Evolutionary conservation across 108 stramenopile species (phyloP).

Genomic region (Nitzschia sp.): DNA sequence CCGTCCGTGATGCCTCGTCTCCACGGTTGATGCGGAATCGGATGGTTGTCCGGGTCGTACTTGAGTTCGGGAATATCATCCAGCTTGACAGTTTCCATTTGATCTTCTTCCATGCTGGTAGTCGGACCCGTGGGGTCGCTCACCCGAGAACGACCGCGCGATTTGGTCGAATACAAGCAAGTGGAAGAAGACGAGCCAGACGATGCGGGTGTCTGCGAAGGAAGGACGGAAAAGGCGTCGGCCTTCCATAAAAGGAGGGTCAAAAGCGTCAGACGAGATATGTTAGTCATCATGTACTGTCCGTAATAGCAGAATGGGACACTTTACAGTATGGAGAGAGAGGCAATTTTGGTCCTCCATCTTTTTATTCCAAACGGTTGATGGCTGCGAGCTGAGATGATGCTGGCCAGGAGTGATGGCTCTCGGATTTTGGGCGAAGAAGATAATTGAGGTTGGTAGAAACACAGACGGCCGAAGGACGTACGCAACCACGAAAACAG

Average conservation of each 20-base stretch:
- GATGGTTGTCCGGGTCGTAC: slow-evolving; percentile 44
- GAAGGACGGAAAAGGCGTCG: not conserved
- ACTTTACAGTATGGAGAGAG: no score
- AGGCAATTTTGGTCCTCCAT: no score
- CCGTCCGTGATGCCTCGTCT: slow-evolving; percentile 75
- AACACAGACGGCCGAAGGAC: no score
- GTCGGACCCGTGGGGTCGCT: slow-evolving; percentile 51
- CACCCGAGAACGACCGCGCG: slow-evolving; percentile 25
- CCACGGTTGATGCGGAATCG: slow-evolving; percentile 85
- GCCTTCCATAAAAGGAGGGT: not conserved
- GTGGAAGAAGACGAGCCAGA: no score
- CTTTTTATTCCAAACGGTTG: no score
- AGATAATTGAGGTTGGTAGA: no score
- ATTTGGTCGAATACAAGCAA: not conserved
- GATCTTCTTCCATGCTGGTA: slow-evolving; percentile 1
- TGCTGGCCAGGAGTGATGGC: no score
- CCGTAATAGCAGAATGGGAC: no score
- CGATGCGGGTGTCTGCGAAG: not conserved
- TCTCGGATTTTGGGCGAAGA: no score
- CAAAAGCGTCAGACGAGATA: not conserved
- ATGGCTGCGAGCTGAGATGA: no score
- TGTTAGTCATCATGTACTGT: no score
- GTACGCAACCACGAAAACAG: no score
- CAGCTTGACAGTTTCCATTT: slow-evolving; percentile 21
- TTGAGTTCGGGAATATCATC: slow-evolving; percentile 34